phyloP scores from a whole-genome alignment of 495 filamentous ascomycete species.

The Bacidia gigantensis region DNA sequence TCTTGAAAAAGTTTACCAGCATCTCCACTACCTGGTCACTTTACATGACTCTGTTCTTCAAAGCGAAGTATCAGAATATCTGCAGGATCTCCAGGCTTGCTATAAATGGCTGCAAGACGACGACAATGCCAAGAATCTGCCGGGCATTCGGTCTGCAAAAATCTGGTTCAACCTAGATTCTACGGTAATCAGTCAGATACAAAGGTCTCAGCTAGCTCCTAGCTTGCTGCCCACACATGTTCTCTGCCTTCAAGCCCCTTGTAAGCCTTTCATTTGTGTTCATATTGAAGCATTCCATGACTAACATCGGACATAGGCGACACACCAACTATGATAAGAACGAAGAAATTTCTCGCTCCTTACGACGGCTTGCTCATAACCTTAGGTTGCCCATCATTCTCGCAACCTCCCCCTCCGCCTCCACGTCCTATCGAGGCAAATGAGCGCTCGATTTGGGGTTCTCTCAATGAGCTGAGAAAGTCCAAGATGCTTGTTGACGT shows the following conservation, averaged over 20 bases:
- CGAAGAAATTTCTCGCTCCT: slow-evolving; percentile 17
- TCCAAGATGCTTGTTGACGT: slow-evolving; percentile 18
- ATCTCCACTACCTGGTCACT: slow-evolving; percentile 15
- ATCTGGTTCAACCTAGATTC: slow-evolving; percentile 22
- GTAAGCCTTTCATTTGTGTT: slow-evolving; percentile 4
- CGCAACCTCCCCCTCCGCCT: slow-evolving; percentile 13
- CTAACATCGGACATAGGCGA: slow-evolving; percentile 6
- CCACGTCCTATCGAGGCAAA: neutral
- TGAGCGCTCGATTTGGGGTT: neutral
- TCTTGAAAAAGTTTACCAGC: slow-evolving; percentile 15
- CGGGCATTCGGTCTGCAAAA: slow-evolving; percentile 1
- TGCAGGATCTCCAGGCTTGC: slow-evolving; percentile 17
- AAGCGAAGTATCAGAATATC: slow-evolving; percentile 15
- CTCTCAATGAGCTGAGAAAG: slow-evolving; percentile 10
- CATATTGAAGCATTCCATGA: neutral
- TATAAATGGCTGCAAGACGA: slow-evolving; percentile 19
- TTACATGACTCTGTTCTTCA: slow-evolving; percentile 3
- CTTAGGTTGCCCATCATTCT: slow-evolving; percentile 17
- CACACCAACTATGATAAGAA: slow-evolving; percentile 11
- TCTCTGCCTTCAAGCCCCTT: slow-evolving; percentile 17
- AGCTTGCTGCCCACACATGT: slow-evolving; percentile 11
- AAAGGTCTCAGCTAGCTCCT: slow-evolving; percentile 9
- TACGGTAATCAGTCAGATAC: slow-evolving; percentile 1
- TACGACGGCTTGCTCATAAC: slow-evolving; percentile 18
- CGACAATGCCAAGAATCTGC: neutral